Evolutionary conservation across 345 rosid genomes (phyloP).

Genomic region (Salix exigua): DNA sequence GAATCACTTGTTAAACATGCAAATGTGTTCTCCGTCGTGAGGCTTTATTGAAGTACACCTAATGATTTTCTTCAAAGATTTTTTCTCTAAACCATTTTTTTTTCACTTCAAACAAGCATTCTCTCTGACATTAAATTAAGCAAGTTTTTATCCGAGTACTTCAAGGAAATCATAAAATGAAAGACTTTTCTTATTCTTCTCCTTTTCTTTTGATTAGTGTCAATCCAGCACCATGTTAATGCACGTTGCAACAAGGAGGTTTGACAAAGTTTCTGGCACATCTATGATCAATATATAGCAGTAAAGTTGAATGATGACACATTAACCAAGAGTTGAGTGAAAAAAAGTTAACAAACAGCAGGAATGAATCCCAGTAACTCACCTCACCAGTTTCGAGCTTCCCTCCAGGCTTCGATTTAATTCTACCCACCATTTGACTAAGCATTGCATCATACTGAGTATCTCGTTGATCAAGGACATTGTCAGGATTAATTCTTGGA

Average conservation of each 20-base stretch:
- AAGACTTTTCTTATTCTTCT: too few species aligned
- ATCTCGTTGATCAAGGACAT: constrained; percentile 62
- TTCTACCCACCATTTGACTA: constrained; percentile 83
- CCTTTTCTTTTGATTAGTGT: neutral
- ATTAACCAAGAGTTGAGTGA: neutral
- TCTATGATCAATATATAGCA: neutral
- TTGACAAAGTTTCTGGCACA: neutral
- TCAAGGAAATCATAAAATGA: too few species aligned
- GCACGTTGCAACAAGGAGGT: neutral
- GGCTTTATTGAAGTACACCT: neutral
- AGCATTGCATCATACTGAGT: constrained; percentile 77
- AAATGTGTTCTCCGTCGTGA: neutral
- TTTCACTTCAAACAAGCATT: neutral
- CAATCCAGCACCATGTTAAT: neutral
- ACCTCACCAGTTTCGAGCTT: constrained; percentile 91
- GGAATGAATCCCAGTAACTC: constrained; percentile 16
- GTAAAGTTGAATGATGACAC: neutral
- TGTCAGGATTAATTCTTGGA: constrained; percentile 38
- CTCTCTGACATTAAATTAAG: neutral
- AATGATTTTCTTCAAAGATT: neutral
- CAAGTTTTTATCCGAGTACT: too few species aligned
- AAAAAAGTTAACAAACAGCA: neutral
- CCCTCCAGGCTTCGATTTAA: constrained; percentile 75
- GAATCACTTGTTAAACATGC: neutral
- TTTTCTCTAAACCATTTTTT: neutral